Conservation (phyloP, 2,329 filamentous ascomycete genomes). For the Talaromyces sp. region DNA sequence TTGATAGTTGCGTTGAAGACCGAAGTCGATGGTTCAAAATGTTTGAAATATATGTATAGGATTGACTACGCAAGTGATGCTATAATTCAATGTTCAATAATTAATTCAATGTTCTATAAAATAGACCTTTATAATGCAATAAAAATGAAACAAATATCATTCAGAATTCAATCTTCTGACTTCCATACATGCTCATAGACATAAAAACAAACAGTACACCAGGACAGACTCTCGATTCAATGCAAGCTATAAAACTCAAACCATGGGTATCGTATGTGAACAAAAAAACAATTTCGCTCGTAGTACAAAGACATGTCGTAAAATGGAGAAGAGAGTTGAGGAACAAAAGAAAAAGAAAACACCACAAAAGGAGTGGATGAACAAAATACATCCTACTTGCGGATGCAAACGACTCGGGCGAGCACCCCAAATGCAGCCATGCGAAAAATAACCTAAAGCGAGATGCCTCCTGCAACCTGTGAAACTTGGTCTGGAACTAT, state of each 20-base stretch:
- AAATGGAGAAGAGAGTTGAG: constrained; percentile 7
- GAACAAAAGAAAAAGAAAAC: constrained; percentile 9
- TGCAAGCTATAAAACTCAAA: not conserved
- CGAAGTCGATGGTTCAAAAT: too few species aligned
- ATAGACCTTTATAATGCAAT: not conserved
- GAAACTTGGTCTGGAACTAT: constrained; percentile 1
- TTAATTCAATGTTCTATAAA: not conserved
- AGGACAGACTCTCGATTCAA: not conserved
- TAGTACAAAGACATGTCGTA: not conserved
- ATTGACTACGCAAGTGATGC: too few species aligned
- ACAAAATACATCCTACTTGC: not conserved
- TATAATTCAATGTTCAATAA: not conserved
- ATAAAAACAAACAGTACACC: not conserved
- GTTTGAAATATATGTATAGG: too few species aligned
- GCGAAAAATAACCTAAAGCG: constrained; percentile 1
- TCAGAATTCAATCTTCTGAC: not conserved
- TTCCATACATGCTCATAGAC: not conserved
- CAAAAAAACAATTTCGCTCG: not conserved
- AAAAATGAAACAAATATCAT: not conserved
- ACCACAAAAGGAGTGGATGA: constrained; percentile 2
- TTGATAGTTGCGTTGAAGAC: too few species aligned
- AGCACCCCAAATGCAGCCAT: constrained; percentile 12
- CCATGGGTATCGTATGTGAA: not conserved
- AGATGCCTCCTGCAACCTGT: constrained; percentile 1
- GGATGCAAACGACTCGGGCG: constrained; percentile 8